Conservation (phyloP, 1,139 yeast species). For the Blastobotrys arbuscula region DNA sequence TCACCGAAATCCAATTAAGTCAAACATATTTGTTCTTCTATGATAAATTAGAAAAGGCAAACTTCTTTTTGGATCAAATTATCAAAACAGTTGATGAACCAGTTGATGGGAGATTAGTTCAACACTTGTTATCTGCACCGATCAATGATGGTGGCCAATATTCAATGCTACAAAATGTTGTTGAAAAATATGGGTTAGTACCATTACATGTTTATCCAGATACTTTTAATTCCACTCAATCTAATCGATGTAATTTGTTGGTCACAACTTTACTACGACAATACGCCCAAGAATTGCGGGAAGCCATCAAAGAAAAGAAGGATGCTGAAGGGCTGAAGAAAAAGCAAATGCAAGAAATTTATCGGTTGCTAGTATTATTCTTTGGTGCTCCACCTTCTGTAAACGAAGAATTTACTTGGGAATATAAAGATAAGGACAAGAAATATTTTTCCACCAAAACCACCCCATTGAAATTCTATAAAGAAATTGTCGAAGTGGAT, state of each 20-base stretch:
- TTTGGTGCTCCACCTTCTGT: conserved; percentile 78
- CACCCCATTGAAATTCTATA: conserved; percentile 60
- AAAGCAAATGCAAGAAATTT: conserved; percentile 54
- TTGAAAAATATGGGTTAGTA: conserved; percentile 71
- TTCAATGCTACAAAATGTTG: conserved; percentile 70
- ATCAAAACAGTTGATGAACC: conserved; percentile 58
- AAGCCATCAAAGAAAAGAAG: conserved; percentile 33
- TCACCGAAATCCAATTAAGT: conserved; percentile 67
- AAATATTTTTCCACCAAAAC: conserved; percentile 48
- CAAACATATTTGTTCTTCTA: conserved; percentile 68
- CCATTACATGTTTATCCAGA: conserved; percentile 73
- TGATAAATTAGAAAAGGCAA: conserved; percentile 64
- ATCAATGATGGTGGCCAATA: conserved; percentile 82
- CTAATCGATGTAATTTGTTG: conserved; percentile 53
- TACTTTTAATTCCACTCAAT: conserved; percentile 55
- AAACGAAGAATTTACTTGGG: conserved; percentile 62
- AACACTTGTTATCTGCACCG: conserved; percentile 57
- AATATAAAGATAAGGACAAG: conserved; percentile 66
- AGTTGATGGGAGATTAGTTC: conserved; percentile 62
- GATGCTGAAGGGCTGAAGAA: conserved; percentile 37
- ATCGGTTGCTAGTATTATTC: conserved; percentile 57
- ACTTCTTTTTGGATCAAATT: conserved; percentile 69
- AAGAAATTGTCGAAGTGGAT: conserved; percentile 48
- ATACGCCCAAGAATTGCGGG: conserved; percentile 63
- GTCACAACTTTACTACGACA: conserved; percentile 67